Base-by-base conservation (phyloP, 768 basidiomycete species). In the Rickenella mellea region DNA sequence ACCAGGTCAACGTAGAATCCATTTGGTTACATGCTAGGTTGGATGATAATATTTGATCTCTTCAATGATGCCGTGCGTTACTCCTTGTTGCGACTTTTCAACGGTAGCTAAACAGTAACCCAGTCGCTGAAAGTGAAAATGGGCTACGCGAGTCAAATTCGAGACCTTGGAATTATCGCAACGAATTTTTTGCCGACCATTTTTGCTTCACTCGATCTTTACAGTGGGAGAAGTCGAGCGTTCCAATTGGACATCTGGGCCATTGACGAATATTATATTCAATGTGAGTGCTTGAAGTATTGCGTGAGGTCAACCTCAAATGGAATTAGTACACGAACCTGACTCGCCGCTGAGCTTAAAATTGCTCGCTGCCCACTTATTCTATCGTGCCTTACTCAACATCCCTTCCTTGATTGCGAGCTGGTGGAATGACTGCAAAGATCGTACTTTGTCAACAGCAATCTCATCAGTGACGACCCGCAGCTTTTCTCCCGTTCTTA, bases 111-210 rank as follows among this genome's bases (percentile, higher is more conserved):
- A 22, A 3, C 33, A 25, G 1, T 19, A 29, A 22, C 8, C 2
- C 53, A 97, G 92, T 94, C 93, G 0, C 71, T 89, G 51, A 88
- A 83, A 67, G 81, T 98, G 35, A 78, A 86, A 49, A 73, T 82
- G 12, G 74, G 73, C 46, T 98, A 94, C 56, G 77, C 89, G 42
- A 90, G 89, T 44, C 90, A 96, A 52, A 66, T 97, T 25, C 76
- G 87, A 27, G 77, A 73, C 39, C 58, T 76, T 6, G 74, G 77
- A 35, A 60, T 93, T n/a, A 63, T 97, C 20, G 58, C 66, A 5
- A 63, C 62, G 6, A 59, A 68, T 41, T 77, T 98, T 44, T 71
- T 98, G 19, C 88, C 90, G 0, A 73, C 64, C 27, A 60, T 94
- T 14, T 71, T 96, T 41, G 64, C 64, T 14, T 53, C 86, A 15